Evolutionary conservation across 441 rosid genomes (phyloP), one percentile per base, ranked within the genome.

Genomic region (Pelargonium australe): DNA sequence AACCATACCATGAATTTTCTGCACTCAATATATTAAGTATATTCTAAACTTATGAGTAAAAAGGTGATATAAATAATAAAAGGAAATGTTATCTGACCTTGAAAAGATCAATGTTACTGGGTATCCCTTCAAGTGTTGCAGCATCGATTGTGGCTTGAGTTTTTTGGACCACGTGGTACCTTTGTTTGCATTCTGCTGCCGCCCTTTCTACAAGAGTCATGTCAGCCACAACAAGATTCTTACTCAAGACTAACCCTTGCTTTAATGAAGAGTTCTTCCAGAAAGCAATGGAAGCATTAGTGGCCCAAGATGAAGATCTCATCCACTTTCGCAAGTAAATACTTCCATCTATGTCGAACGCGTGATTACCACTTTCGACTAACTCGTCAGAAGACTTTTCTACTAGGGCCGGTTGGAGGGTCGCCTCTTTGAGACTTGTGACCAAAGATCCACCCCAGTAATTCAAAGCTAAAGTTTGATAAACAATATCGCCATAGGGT

Each of bases 111-210:
- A 95, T 91, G 83, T 95, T 95, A 80, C 95, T 89, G n/a, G 97
- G 96, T 75, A 91, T 94, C 69, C 97, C 99, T 84, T 87, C 70
- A 67, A 95, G 79, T 81, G 79, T 86, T 53, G 99, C 99, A 74
- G 99, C 99, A 78, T 91, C 88, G 66, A 95, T 89, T 16, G 99
- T 95, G 49, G 96, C 99, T 81, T 90, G 99, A 69, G 99, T 90
- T 78, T 85, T 89, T 73, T 95, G 91, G 57, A 86, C 90, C 62
- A 81, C 86, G 72, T 76, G 88, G 51, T 76, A 83, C 77, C 87
- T 95, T 72, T 85, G 76, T 81, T 73, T 85, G 85, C 96, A 95
- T 64, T 76, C 79, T 53, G 72, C 71, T 66, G 87, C 88, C 72
- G 96, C 97, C 80, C 86, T 89, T 81, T 95, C 97, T 57, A 83